Conservation (phyloP, 306 rosid genomes). For the Cicer arietinum region DNA sequence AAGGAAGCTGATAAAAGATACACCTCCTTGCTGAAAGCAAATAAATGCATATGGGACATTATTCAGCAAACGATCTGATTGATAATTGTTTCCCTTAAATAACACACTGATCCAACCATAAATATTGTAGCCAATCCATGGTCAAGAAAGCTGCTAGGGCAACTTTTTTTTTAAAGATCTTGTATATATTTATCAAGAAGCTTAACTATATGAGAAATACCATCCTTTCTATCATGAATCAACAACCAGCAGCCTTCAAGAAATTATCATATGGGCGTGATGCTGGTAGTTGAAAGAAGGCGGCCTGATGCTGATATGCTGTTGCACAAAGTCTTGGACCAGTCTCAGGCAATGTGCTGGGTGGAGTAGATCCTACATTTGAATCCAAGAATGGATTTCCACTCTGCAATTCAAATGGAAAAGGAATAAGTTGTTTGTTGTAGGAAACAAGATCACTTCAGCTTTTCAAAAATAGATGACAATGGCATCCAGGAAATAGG, state of each 20-base stretch:
- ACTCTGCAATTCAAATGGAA: constrained; percentile 55
- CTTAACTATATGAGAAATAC: constrained; percentile 20
- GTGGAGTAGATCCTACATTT: constrained; percentile 40
- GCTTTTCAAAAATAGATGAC: constrained; percentile 31
- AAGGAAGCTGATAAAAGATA: constrained; percentile 47
- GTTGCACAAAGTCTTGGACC: constrained; percentile 65
- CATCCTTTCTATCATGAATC: constrained; percentile 39
- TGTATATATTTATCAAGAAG: constrained; percentile 29
- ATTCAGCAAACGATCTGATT: constrained; percentile 30
- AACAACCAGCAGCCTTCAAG: constrained; percentile 85
- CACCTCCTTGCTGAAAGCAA: constrained; percentile 42
- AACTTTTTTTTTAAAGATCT: constrained; percentile 37
- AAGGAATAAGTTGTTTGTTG: constrained; percentile 12
- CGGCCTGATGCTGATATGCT: constrained; percentile 60
- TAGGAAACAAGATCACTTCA: constrained; percentile 11
- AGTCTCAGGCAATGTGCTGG: constrained; percentile 47
- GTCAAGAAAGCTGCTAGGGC: constrained; percentile 35
- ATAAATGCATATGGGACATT: constrained; percentile 34
- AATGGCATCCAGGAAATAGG: constrained; percentile 3
- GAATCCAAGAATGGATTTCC: constrained; percentile 74
- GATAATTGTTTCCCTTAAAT: constrained; percentile 13
- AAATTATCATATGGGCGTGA: constrained; percentile 82
- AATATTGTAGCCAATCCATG: constrained; percentile 34
- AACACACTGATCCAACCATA: constrained; percentile 32
- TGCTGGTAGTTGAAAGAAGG: constrained; percentile 71